These are phyloP conservation scores for Vachellia collinsii DNA, from an alignment of 306 rosid genomes.

Conservation along the genomic window DNA sequence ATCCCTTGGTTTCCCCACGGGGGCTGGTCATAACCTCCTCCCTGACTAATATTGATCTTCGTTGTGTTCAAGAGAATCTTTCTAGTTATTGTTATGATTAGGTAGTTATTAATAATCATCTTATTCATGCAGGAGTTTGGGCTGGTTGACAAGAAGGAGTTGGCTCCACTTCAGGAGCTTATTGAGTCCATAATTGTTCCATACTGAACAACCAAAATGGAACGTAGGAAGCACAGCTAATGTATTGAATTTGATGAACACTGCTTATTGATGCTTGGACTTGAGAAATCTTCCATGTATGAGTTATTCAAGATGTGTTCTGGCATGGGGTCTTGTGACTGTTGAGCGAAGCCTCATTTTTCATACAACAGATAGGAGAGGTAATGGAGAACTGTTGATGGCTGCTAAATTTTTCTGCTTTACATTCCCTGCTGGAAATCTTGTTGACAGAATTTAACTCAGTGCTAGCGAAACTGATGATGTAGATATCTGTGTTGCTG, in stretches of 20 bases:
- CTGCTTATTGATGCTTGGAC: constrained; percentile 41
- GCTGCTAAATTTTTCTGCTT: constrained; percentile 9
- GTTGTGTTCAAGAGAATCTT: constrained; percentile 31
- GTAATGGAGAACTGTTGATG: constrained; percentile 27
- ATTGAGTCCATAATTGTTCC: constrained; percentile 89
- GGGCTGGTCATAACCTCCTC: background rate
- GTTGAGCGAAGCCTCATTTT: constrained; percentile 27
- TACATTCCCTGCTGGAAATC: constrained; percentile 19
- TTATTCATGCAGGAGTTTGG: constrained; percentile 80
- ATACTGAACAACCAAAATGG: constrained; percentile 53
- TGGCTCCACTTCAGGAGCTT: constrained; percentile 99
- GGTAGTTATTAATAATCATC: background rate
- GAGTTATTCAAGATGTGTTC: constrained; percentile 33
- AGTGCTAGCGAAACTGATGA: background rate
- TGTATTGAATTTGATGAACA: constrained; percentile 39
- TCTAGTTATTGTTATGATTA: background rate
- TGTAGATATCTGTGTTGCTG: constrained; percentile 3
- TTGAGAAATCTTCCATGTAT: constrained; percentile 38
- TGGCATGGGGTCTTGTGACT: constrained; percentile 36
- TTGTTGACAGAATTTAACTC: constrained; percentile 30
- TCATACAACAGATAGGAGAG: constrained; percentile 16
- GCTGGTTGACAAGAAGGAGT: constrained; percentile 95
- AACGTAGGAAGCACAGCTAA: constrained; percentile 38
- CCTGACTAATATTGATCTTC: constrained; percentile 11
- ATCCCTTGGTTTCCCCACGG: too few species aligned